Percentiles rank a stretch among this genome's conserved stretches.
Evolutionary conservation across 1,284 basidiomycete species (phyloP).

Genomic region (Ustilago loliicola): DNA sequence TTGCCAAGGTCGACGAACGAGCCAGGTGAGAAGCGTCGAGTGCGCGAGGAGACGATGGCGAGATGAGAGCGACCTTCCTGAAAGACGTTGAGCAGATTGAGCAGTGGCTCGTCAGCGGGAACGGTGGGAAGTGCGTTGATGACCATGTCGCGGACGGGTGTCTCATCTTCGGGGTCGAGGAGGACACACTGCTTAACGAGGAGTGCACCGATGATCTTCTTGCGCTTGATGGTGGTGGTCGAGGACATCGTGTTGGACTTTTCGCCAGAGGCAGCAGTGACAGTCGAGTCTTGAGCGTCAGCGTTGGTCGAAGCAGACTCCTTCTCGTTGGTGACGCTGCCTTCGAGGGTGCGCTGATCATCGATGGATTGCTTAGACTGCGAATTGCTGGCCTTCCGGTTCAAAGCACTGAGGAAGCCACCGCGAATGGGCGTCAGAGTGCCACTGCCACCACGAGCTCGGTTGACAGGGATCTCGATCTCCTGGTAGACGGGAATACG

Average conservation of each 20-base stretch:
- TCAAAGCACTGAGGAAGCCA: constrained; percentile 44
- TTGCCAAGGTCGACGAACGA: constrained; percentile 59
- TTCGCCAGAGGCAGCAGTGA: constrained; percentile 71
- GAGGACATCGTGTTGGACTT: constrained; percentile 3
- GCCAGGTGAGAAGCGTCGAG: constrained; percentile 60
- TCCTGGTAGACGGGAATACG: constrained; percentile 73
- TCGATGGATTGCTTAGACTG: constrained; percentile 30
- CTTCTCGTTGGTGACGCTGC: constrained; percentile 35
- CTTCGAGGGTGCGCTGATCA: constrained; percentile 44
- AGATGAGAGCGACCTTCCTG: constrained; percentile 92
- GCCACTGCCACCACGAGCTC: constrained; percentile 43
- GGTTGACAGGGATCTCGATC: constrained; percentile 71
- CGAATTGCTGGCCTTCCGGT: constrained; percentile 70
- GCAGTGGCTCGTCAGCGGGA: constrained; percentile 84
- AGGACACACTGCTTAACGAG: constrained; percentile 88
- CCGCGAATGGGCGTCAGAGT: constrained; percentile 41
- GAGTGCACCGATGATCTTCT: constrained; percentile 84
- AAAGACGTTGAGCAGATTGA: constrained; percentile 88
- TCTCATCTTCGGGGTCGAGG: constrained; percentile 82
- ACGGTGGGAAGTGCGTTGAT: constrained; percentile 86
- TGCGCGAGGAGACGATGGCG: constrained; percentile 79
- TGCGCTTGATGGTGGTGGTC: constrained; percentile 69
- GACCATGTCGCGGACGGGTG: constrained; percentile 66
- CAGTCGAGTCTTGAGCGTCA: constrained; percentile 65
- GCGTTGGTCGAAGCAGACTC: constrained; percentile 52